phyloP scores from a whole-genome alignment of 345 rosid genomes.

The Ricinus communis region DNA sequence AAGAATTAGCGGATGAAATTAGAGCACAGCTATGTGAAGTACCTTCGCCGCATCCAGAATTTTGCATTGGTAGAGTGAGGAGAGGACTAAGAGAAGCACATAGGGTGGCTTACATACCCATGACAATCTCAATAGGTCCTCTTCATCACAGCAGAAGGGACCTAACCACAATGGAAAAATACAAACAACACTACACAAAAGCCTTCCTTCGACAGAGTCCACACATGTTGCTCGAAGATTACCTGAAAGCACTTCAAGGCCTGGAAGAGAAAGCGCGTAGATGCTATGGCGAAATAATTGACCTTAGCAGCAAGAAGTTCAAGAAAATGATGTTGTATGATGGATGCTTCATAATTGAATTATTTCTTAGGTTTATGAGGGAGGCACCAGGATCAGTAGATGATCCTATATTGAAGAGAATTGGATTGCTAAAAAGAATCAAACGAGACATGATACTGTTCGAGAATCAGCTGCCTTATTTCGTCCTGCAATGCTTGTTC shows the following conservation, averaged over 20 bases:
- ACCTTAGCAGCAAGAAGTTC: not conserved
- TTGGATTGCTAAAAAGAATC: not conserved
- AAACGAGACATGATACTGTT: not conserved
- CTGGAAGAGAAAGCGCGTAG: not conserved
- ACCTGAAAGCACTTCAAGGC: not conserved
- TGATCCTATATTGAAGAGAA: not conserved
- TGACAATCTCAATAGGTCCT: slow-evolving; percentile 5
- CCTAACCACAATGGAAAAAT: not conserved
- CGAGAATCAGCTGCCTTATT: not conserved
- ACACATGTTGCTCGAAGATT: not conserved
- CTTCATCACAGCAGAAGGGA: not conserved
- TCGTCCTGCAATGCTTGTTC: slow-evolving; percentile 3
- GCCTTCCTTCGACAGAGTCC: not conserved
- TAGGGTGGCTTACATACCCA: not conserved
- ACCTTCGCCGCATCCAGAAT: not conserved
- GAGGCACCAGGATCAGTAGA: not conserved
- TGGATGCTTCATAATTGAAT: not conserved
- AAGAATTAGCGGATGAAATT: not conserved
- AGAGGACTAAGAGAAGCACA: not conserved
- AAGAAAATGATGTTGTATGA: slow-evolving; percentile 1
- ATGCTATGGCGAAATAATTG: not conserved
- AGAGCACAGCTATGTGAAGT: not conserved
- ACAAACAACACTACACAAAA: not conserved
- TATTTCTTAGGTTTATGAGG: not conserved
- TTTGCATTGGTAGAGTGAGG: not conserved